phyloP scores from a whole-genome alignment of 129 eudicot genomes.

The Saposhnikovia divaricata region DNA sequence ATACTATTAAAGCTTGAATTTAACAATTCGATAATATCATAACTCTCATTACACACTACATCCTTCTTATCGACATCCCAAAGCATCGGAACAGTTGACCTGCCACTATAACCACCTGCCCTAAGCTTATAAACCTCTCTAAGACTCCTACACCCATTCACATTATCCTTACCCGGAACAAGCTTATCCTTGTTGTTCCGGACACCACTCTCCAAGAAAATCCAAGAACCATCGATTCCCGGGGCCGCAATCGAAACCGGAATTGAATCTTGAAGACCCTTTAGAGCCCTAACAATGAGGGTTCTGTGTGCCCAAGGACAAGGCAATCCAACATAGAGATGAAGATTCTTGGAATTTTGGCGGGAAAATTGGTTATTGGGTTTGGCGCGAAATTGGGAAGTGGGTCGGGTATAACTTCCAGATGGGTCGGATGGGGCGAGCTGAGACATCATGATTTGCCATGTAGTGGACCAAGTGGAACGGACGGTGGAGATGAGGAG shows the following conservation, averaged over 20 bases:
- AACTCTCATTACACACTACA: slow-evolving; percentile 90
- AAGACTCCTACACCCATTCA: slow-evolving; percentile 43
- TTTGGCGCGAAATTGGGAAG: slow-evolving; percentile 53
- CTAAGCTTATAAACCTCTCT: slow-evolving; percentile 59
- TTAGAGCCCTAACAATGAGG: slow-evolving; percentile 78
- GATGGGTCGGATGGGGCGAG: slow-evolving; percentile 97
- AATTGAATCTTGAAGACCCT: slow-evolving; percentile 52
- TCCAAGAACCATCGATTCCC: slow-evolving; percentile 74
- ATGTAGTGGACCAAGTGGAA: slow-evolving; percentile 75
- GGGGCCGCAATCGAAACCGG: slow-evolving; percentile 79
- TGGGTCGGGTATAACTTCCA: slow-evolving; percentile 82
- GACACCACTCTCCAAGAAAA: slow-evolving; percentile 22
- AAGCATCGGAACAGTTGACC: slow-evolving; percentile 84
- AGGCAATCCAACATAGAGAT: slow-evolving; percentile 90
- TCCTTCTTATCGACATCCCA: slow-evolving; percentile 65
- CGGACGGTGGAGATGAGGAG: slow-evolving; percentile 99
- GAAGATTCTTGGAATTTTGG: slow-evolving; percentile 35
- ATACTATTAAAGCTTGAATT: slow-evolving; percentile 58
- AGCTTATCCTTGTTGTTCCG: slow-evolving; percentile 19
- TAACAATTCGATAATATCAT: slow-evolving; percentile 61
- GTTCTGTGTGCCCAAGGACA: slow-evolving; percentile 99
- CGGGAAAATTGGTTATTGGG: slow-evolving; percentile 21
- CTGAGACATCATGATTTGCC: slow-evolving; percentile 98
- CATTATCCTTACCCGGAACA: slow-evolving; percentile 46
- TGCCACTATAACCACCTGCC: slow-evolving; percentile 62